These are phyloP conservation scores for Alternaria postmessia DNA, from an alignment of 2,329 filamentous ascomycete species.

Conservation along the genomic window DNA sequence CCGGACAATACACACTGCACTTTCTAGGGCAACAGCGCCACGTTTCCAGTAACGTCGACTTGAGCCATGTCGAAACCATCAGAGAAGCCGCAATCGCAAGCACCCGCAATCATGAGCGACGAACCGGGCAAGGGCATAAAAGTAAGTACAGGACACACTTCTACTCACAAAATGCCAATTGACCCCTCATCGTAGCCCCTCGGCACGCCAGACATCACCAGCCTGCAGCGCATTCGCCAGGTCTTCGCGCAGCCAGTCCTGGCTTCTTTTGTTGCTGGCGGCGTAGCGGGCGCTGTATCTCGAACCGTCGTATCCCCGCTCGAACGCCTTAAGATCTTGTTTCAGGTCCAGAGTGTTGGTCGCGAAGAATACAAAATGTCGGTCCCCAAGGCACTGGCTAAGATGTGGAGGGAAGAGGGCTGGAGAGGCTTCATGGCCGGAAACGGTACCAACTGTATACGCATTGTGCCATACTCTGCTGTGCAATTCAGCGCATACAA, in stretches of 20 bases:
- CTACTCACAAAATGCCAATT: slow-evolving; percentile 15
- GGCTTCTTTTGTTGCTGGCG: slow-evolving; percentile 92
- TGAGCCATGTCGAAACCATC: slow-evolving; percentile 31
- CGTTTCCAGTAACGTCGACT: slow-evolving; percentile 15
- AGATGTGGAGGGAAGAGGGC: slow-evolving; percentile 97
- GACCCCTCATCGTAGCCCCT: slow-evolving; percentile 27
- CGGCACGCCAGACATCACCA: slow-evolving; percentile 26
- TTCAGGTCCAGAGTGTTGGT: slow-evolving; percentile 91
- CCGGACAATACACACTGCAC: background rate
- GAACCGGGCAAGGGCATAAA: slow-evolving; percentile 28
- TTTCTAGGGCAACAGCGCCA: background rate
- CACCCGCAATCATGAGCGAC: slow-evolving; percentile 30
- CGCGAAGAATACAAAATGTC: slow-evolving; percentile 93
- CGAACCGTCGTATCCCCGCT: slow-evolving; percentile 96
- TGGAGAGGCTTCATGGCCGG: slow-evolving; percentile 98
- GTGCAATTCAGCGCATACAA: slow-evolving; percentile 99
- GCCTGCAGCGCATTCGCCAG: slow-evolving; percentile 38
- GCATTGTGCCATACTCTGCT: slow-evolving; percentile 96
- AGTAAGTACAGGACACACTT: slow-evolving; percentile 29
- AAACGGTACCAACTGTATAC: slow-evolving; percentile 97
- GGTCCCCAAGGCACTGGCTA: slow-evolving; percentile 83
- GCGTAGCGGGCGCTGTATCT: slow-evolving; percentile 95
- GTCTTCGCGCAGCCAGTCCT: slow-evolving; percentile 80
- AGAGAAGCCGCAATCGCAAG: slow-evolving; percentile 28
- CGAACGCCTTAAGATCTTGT: slow-evolving; percentile 96